These are phyloP conservation scores for Pseudocohnilembus persalinus DNA, from an alignment of 169 alveolate genomes.

Conservation along the genomic window DNA sequence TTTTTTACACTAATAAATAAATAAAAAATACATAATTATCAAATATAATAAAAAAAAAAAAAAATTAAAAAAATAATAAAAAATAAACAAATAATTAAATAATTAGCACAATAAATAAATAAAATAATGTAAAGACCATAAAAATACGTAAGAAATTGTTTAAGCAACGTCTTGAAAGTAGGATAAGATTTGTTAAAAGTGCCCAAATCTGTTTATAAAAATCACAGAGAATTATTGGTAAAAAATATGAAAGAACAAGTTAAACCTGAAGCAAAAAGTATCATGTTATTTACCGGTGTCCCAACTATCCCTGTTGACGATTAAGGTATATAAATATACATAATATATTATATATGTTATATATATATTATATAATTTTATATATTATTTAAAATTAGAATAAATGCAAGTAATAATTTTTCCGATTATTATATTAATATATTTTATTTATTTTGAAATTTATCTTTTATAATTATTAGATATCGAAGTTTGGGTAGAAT, in stretches of 20 bases:
- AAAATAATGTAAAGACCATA: too few relatives aligned
- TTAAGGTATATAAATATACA: not conserved
- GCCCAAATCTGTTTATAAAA: not conserved
- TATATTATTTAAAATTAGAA: too few relatives aligned
- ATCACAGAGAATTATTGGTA: not conserved
- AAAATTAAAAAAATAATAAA: too few relatives aligned
- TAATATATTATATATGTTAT: too few relatives aligned
- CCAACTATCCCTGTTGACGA: not conserved
- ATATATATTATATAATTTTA: too few relatives aligned
- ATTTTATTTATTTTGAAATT: too few relatives aligned
- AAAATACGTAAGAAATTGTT: not conserved
- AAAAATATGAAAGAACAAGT: not conserved
- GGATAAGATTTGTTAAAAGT: not conserved
- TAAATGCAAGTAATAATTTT: not conserved
- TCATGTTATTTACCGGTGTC: not conserved
- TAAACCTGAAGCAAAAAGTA: not conserved
- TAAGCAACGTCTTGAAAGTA: not conserved
- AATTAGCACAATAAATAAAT: too few relatives aligned
- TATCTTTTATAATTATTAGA: too few relatives aligned
- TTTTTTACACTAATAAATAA: too few relatives aligned
- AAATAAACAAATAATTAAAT: too few relatives aligned
- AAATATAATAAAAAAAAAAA: too few relatives aligned
- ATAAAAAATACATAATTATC: too few relatives aligned
- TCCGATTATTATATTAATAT: not conserved
- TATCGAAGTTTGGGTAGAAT: conserved; percentile 51